Percentiles rank a stretch among this genome's conserved stretches.
phyloP scores from a whole-genome alignment of 257 asterid species.

The Agastache rugosa region DNA sequence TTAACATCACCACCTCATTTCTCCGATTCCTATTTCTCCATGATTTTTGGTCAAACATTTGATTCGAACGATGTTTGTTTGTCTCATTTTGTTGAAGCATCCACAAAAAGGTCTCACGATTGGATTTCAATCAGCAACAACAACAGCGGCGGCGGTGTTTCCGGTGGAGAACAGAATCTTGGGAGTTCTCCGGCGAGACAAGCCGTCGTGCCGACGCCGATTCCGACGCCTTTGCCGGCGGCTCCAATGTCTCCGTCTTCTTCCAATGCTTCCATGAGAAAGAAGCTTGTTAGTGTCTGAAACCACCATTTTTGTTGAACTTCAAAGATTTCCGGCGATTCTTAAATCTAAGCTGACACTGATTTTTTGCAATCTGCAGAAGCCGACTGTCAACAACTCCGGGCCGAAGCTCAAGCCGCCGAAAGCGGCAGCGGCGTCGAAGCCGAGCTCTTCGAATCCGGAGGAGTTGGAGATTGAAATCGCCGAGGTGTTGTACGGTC shows the following conservation, averaged over 20 bases:
- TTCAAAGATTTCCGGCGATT: neutral
- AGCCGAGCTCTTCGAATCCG: conserved; percentile 70
- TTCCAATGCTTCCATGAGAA: conserved; percentile 68
- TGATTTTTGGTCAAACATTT: conserved; percentile 20
- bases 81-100: conserved; percentile 49
- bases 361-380: conserved; percentile 51
- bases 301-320: neutral
- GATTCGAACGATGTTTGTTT: conserved; percentile 35
- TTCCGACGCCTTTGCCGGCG: conserved; percentile 51
- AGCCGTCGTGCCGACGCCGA: conserved; percentile 38
- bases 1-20: neutral
- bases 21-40: neutral
- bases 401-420: conserved; percentile 80
- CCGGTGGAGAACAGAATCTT: conserved; percentile 58
- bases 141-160: conserved; percentile 49
- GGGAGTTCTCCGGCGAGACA: conserved; percentile 74
- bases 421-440: conserved; percentile 52
- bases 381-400: conserved; percentile 43
- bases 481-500: conserved; percentile 85
- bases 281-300: conserved; percentile 71
- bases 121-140: conserved; percentile 70
- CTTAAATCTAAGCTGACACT: conserved; percentile 9
- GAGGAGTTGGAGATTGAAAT: conserved; percentile 96
- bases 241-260: conserved; percentile 86
- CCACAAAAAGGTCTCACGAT: conserved; percentile 88